Evolutionary conservation across 306 rosid genomes (phyloP).

Genomic region (Ziziphus jujuba): DNA sequence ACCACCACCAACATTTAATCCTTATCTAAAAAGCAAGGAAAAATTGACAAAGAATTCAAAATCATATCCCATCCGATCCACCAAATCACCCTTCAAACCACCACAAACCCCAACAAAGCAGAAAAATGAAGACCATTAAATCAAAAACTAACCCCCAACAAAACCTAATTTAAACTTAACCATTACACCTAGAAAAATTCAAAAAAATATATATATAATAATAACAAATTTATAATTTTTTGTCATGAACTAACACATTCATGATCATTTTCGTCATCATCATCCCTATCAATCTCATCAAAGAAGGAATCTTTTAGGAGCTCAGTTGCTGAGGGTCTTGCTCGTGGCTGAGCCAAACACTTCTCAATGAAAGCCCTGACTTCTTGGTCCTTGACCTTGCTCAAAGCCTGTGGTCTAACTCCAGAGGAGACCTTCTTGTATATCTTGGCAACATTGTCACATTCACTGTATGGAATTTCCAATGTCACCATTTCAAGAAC

Average conservation of each 20-base stretch:
- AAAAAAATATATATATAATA: conserved; percentile 6
- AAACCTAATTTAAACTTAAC: conserved; percentile 6
- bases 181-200: neutral
- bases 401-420: conserved; percentile 61
- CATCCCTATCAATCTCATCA: conserved; percentile 39
- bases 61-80: neutral
- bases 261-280: conserved; percentile 31
- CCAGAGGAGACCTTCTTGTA: conserved; percentile 80
- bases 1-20: conserved; percentile 23
- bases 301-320: conserved; percentile 80
- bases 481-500: conserved; percentile 80
- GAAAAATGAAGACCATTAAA: too few species aligned
- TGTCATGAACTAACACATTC: conserved; percentile 34
- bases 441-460: conserved; percentile 80
- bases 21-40: conserved; percentile 24
- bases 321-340: conserved; percentile 73
- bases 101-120: too few species aligned
- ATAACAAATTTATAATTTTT: neutral
- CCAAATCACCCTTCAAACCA: neutral
- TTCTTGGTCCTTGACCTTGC: conserved; percentile 59
- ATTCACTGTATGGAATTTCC: conserved; percentile 86
- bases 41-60: neutral
- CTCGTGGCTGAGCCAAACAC: conserved; percentile 70
- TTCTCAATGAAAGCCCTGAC: conserved; percentile 70
- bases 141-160: neutral